Evolutionary conservation across 164 flowering plant species (phyloP).

Genomic region (Magnolia changhungtana): DNA sequence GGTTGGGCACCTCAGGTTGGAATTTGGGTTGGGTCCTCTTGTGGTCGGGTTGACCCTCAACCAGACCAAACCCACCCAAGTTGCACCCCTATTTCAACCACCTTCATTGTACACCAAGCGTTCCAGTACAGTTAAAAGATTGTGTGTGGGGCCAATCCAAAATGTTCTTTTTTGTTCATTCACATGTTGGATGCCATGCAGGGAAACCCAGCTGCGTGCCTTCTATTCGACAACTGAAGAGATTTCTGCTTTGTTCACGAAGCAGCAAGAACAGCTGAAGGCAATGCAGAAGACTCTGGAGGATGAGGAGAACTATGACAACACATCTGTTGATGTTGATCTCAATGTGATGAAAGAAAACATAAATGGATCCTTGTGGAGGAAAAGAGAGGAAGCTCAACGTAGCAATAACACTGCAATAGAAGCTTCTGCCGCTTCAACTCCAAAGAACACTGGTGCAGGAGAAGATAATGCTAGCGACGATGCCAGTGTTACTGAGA

Average conservation of each 20-base stretch:
- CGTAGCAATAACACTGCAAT: slow-evolving; percentile 27
- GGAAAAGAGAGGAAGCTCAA: slow-evolving; percentile 22
- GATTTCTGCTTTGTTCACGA: slow-evolving; percentile 63
- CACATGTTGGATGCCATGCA: slow-evolving; percentile 28
- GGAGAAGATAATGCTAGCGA: slow-evolving; percentile 37
- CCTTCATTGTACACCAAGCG: too few relatives aligned
- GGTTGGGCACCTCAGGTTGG: too few relatives aligned
- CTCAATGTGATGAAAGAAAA: slow-evolving; percentile 29
- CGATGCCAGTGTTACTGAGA: slow-evolving; percentile 74
- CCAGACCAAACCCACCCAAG: too few relatives aligned
- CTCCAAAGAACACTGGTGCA: slow-evolving; percentile 37
- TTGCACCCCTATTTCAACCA: too few relatives aligned
- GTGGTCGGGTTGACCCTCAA: too few relatives aligned
- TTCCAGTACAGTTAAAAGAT: background rate
- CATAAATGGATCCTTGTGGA: slow-evolving; percentile 11
- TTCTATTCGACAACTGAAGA: slow-evolving; percentile 98
- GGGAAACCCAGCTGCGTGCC: slow-evolving; percentile 95
- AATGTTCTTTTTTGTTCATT: background rate
- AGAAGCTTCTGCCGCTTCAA: slow-evolving; percentile 49
- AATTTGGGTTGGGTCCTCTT: too few relatives aligned
- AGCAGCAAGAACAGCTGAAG: slow-evolving; percentile 95
- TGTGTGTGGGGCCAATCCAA: background rate
- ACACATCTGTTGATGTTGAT: slow-evolving; percentile 56
- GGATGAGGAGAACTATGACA: slow-evolving; percentile 86
- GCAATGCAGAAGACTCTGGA: slow-evolving; percentile 93